Conservation (phyloP, 176 grass and related monocot genomes). For the Puya raimondii region DNA sequence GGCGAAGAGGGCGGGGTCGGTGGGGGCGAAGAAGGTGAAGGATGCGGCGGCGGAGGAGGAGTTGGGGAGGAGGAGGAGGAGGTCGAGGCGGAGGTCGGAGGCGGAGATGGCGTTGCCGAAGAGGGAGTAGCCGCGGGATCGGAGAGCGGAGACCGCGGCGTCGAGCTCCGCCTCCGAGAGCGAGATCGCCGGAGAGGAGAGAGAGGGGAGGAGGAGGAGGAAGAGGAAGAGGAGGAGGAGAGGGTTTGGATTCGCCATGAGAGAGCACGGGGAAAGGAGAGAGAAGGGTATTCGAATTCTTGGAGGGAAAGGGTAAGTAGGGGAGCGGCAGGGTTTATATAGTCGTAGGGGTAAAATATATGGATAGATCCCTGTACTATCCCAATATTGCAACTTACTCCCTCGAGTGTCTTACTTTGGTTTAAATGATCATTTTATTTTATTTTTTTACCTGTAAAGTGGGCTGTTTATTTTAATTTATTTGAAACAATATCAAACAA, state of each 20-base stretch:
- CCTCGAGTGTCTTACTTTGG: too few relatives aligned
- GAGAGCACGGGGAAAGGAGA: background rate
- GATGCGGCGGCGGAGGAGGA: background rate
- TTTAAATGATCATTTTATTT: too few relatives aligned
- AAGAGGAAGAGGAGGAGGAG: constrained; percentile 1
- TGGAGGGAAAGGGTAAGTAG: too few relatives aligned
- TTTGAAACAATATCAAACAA: too few relatives aligned
- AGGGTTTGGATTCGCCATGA: background rate
- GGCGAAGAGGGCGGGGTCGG: constrained; percentile 24
- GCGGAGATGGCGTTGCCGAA: constrained; percentile 26
- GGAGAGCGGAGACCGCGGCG: constrained; percentile 17
- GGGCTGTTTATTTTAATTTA: too few relatives aligned
- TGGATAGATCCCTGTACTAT: too few relatives aligned
- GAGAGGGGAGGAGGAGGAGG: background rate
- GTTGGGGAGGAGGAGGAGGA: constrained; percentile 4
- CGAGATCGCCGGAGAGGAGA: background rate
- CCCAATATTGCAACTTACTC: too few relatives aligned
- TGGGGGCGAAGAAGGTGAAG: constrained; percentile 28
- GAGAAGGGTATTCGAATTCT: background rate
- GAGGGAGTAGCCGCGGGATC: constrained; percentile 23
- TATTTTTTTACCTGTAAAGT: too few relatives aligned
- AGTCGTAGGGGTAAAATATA: too few relatives aligned
- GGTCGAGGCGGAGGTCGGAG: constrained; percentile 23
- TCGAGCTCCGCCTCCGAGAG: constrained; percentile 14
- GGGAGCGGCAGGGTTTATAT: too few relatives aligned